Evolutionary conservation across 2,329 filamentous ascomycete species (phyloP), one percentile per base, ranked within the genome.

Genomic region (Sporothrix inflata): DNA sequence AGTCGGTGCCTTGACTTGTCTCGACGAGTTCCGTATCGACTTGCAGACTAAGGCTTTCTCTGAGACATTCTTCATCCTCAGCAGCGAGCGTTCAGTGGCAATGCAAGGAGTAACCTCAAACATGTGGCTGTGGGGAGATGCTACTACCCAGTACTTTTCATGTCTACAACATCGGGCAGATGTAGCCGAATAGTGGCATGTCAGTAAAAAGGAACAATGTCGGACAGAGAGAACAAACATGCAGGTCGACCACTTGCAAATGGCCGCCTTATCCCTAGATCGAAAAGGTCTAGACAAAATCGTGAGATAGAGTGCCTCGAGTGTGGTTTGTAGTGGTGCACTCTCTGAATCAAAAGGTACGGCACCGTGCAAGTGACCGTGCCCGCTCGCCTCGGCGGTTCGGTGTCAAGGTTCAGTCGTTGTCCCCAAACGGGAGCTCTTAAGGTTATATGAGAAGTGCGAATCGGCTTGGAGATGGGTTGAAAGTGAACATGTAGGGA

Each of bases 401-500:
- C 49, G 66, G 66, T 57, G 66, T 21, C 47, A 42, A 42, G 63
- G 30, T n/a, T 12, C 34, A 61, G 19, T 53, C 49, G 12, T 42
- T 21, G 57, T 16, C 8, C 8, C 42, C 16, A 16, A 45, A 61
- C 24, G 27, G 63, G 12, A 34, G 8, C 24, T 19, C 21, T 24
- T 19, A 12, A 65, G 21, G 21, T 45, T 16, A 34, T n/a, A 65
- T 34, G 40, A 19, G 14, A 42, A 1, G 11, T 16, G 38, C 14
- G 38, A n/a, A 3, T 38, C 14, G 21, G n/a, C 51, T 38, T 45
- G 53, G 19, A 47, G 21, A 34, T 49, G 51, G 40, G 38, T 16
- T 14, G 68, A 65, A 30, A 63, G 42, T 27, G 57, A 49, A 65
- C 11, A 70, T 40, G 68, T 47, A 60, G 68, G 68, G 68, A 61